These are phyloP conservation scores for Bretziella fagacearum DNA, from an alignment of 2,329 filamentous ascomycete species.

Conservation along the genomic window DNA sequence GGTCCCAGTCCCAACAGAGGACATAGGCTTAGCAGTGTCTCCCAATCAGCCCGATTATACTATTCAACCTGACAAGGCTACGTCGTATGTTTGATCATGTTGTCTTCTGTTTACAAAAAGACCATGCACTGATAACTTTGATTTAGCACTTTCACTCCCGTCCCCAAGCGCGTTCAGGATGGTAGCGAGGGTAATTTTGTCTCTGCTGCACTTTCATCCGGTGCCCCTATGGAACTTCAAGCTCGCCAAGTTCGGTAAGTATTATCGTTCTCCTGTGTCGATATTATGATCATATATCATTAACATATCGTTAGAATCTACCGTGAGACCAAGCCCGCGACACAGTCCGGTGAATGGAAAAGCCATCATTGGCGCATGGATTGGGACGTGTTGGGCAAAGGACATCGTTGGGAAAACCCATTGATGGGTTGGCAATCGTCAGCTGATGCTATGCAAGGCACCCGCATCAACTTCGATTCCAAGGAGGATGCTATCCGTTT, in stretches of 20 bases:
- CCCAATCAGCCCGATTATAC: constrained; percentile 64
- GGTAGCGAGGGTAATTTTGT: constrained; percentile 69
- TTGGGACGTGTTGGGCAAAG: constrained; percentile 86
- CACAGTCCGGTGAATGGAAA: constrained; percentile 83
- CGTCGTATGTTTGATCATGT: constrained; percentile 45
- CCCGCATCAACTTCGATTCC: constrained; percentile 70
- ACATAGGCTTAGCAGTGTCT: constrained; percentile 24
- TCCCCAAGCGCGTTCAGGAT: constrained; percentile 78
- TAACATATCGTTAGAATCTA: constrained; percentile 53
- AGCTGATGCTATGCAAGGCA: constrained; percentile 87
- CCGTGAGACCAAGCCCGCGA: constrained; percentile 80
- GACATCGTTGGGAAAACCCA: constrained; percentile 95
- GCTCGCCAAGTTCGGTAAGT: constrained; percentile 79
- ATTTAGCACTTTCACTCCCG: constrained; percentile 67
- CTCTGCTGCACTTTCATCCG: constrained; percentile 73
- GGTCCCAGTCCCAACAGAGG: constrained; percentile 27
- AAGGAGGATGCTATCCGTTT: constrained; percentile 94
- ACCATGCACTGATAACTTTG: background rate
- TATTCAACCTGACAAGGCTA: constrained; percentile 68
- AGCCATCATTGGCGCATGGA: constrained; percentile 88
- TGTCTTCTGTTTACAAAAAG: background rate
- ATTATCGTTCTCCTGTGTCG: background rate
- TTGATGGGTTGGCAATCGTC: constrained; percentile 98
- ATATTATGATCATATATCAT: too few relatives aligned
- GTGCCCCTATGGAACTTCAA: constrained; percentile 85